Conservation (phyloP, 2,329 filamentous ascomycete species). For the Hypomyces rosellus region DNA sequence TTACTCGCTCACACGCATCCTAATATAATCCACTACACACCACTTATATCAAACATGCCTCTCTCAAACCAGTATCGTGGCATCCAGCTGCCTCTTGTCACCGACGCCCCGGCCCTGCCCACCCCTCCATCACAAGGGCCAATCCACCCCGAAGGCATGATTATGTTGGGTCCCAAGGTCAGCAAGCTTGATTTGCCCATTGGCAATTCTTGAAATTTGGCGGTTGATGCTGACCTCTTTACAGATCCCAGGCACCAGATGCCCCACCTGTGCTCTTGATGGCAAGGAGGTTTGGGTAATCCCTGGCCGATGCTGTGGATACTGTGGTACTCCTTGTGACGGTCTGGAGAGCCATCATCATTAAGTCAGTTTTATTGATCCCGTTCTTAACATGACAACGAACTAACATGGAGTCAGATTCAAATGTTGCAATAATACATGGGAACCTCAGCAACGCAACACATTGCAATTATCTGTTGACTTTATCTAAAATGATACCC, state of each 20-base stretch:
- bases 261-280: slow-evolving; percentile 42
- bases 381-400: no score
- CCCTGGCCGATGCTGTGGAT: slow-evolving; percentile 44
- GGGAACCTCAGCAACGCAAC: background rate
- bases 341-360: slow-evolving; percentile 4
- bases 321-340: slow-evolving; percentile 42
- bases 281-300: slow-evolving; percentile 52
- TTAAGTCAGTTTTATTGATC: background rate
- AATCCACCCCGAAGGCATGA: slow-evolving; percentile 2
- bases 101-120: background rate
- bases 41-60: slow-evolving; percentile 3
- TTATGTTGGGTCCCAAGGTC: slow-evolving; percentile 13
- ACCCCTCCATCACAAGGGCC: background rate
- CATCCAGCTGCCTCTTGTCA: slow-evolving; percentile 4
- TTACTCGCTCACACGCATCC: background rate
- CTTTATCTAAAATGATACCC: background rate
- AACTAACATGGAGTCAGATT: no score
- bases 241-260: slow-evolving; percentile 44
- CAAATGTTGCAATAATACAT: background rate
- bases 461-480: background rate
- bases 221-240: background rate
- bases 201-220: background rate
- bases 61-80: slow-evolving; percentile 3
- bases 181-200: background rate
- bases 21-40: background rate